These are phyloP conservation scores for Hortiboletus rubellus DNA, from an alignment of 1,284 basidiomycete genomes.

Conservation along the genomic window DNA sequence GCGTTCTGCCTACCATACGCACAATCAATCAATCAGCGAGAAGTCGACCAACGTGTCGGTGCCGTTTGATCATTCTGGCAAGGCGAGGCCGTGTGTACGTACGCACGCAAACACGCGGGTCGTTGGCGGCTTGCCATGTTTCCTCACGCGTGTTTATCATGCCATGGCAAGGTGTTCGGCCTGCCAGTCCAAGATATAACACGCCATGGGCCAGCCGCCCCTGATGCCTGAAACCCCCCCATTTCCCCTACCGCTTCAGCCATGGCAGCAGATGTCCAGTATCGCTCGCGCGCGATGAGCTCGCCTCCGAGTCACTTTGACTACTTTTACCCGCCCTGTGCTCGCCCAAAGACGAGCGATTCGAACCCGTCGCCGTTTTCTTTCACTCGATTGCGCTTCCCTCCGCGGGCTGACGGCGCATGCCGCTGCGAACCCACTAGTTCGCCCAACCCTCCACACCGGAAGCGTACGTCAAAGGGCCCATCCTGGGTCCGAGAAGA, in stretches of 20 bases:
- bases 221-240: conserved; percentile 15
- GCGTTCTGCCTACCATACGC: conserved; percentile 10
- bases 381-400: conserved; percentile 23
- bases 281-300: conserved; percentile 28
- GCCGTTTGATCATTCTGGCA: conserved; percentile 13
- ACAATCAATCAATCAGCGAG: conserved; percentile 17
- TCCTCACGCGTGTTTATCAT: conserved; percentile 32
- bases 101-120: conserved; percentile 27
- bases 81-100: conserved; percentile 37
- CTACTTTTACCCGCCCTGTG: conserved; percentile 15
- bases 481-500: conserved; percentile 59
- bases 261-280: conserved; percentile 34
- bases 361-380: conserved; percentile 10
- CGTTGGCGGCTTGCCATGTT: conserved; percentile 21
- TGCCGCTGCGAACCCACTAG: conserved; percentile 23
- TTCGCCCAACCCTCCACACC: conserved; percentile 28
- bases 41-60: conserved; percentile 32
- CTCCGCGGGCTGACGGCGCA: conserved; percentile 24
- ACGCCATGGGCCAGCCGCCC: conserved; percentile 14
- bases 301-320: conserved; percentile 17
- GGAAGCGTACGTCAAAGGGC: conserved; percentile 47
- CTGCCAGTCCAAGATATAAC: conserved; percentile 34
- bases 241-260: conserved; percentile 11
- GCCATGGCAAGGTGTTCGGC: conserved; percentile 32
- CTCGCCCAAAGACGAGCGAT: conserved; percentile 29